Percentiles rank a stretch among this genome's conserved stretches.
Evolutionary conservation across 345 rosid species (phyloP).

Genomic region (Ceriops zippeliana): DNA sequence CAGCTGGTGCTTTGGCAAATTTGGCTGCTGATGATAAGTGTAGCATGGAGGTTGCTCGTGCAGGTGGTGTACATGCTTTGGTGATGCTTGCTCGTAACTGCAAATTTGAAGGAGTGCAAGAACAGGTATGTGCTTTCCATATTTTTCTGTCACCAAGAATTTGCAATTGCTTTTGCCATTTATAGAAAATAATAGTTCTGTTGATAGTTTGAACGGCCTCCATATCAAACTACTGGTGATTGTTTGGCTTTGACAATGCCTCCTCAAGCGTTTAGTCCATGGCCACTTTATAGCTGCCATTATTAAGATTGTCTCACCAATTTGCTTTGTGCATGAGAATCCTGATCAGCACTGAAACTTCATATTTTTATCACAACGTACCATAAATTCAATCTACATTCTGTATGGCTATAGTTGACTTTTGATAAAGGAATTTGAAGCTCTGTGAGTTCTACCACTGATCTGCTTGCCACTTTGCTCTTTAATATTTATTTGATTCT

Average conservation of each 20-base stretch:
- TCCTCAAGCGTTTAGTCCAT: not conserved
- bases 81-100: slow-evolving; percentile 35
- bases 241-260: not conserved
- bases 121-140: slow-evolving; percentile 25
- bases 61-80: slow-evolving; percentile 37
- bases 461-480: not conserved
- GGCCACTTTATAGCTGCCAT: not conserved
- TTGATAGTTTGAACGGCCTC: not conserved
- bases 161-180: slow-evolving; percentile 20
- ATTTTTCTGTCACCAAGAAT: not conserved
- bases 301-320: too few relatives aligned
- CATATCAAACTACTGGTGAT: not conserved
- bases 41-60: slow-evolving; percentile 33
- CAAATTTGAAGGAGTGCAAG: slow-evolving; percentile 40
- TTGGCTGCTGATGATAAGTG: slow-evolving; percentile 43
- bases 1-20: slow-evolving; percentile 46
- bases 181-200: not conserved
- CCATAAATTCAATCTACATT: not conserved
- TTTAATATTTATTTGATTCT: not conserved
- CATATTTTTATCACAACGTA: not conserved
- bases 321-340: too few relatives aligned
- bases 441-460: not conserved
- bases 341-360: too few relatives aligned
- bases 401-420: slow-evolving; percentile 4
- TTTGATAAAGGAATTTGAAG: not conserved